Evolutionary conservation across 2,329 filamentous ascomycete species (phyloP).

Genomic region (Penicillium hesseltinei): DNA sequence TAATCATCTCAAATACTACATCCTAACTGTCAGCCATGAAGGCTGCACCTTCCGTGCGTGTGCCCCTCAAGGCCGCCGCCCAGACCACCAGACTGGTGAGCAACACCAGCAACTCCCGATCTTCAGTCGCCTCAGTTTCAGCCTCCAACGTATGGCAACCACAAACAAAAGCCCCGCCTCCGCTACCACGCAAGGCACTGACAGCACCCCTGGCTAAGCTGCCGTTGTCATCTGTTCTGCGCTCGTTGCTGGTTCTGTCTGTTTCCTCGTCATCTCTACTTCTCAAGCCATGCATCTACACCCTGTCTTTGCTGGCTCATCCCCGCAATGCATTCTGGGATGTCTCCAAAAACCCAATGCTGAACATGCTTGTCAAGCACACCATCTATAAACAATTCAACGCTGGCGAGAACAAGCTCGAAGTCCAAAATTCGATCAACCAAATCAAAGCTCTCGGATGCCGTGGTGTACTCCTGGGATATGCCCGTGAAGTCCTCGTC

Average conservation of each 20-base stretch:
- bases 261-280: constrained; percentile 51
- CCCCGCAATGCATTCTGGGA: constrained; percentile 47
- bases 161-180: constrained; percentile 19
- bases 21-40: constrained; percentile 24
- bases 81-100: constrained; percentile 29
- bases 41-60: constrained; percentile 29
- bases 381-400: constrained; percentile 59
- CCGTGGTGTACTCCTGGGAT: constrained; percentile 54
- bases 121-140: constrained; percentile 32
- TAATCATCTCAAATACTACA: neutral
- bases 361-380: constrained; percentile 47
- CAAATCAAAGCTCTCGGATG: constrained; percentile 52
- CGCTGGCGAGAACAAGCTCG: constrained; percentile 50
- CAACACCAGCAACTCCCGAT: constrained; percentile 34
- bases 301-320: constrained; percentile 59
- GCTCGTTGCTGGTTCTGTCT: constrained; percentile 38
- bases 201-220: constrained; percentile 36
- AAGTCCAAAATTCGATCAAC: constrained; percentile 48
- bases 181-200: constrained; percentile 25
- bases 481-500: constrained; percentile 57
- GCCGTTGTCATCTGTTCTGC: constrained; percentile 38
- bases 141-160: constrained; percentile 25
- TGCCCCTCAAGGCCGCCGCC: constrained; percentile 15
- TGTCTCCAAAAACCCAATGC: constrained; percentile 48
- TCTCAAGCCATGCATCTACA: constrained; percentile 67